These are phyloP conservation scores for Rhamnella rubrinervis DNA, from an alignment of 331 rosid genomes.

Conservation along the genomic window DNA sequence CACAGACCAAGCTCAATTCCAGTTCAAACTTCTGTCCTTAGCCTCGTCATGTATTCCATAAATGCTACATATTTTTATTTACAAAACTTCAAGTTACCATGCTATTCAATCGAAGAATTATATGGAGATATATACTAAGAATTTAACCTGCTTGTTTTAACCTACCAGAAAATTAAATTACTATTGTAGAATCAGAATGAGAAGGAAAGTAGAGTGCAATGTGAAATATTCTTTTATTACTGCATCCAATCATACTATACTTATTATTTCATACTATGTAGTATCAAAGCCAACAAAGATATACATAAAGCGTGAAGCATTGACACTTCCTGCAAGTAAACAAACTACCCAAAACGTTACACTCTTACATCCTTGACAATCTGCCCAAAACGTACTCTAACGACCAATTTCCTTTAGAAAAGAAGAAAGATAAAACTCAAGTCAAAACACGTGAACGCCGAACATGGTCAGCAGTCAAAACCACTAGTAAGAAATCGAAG, in stretches of 20 bases:
- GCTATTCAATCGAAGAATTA: constrained; percentile 4
- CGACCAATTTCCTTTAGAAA: no score
- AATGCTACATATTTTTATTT: constrained; percentile 45
- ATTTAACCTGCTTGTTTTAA: neutral
- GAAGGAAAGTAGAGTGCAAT: neutral
- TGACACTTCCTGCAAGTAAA: no score
- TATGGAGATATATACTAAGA: neutral
- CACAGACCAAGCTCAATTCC: constrained; percentile 99
- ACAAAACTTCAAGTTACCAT: neutral
- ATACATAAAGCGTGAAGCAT: neutral
- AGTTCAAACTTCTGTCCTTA: constrained; percentile 90
- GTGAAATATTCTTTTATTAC: neutral
- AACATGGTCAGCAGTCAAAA: no score
- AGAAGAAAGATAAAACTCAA: no score
- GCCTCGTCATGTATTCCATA: constrained; percentile 99
- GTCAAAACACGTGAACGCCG: no score
- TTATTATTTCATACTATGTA: neutral
- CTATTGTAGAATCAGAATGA: neutral
- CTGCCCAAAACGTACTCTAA: no score
- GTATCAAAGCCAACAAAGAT: neutral
- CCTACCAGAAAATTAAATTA: neutral
- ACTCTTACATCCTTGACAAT: no score
- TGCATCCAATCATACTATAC: neutral
- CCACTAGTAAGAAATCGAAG: no score
- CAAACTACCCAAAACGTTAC: no score